Evolutionary conservation across 768 basidiomycete species (phyloP).

Genomic region (Gymnopilus junonius): DNA sequence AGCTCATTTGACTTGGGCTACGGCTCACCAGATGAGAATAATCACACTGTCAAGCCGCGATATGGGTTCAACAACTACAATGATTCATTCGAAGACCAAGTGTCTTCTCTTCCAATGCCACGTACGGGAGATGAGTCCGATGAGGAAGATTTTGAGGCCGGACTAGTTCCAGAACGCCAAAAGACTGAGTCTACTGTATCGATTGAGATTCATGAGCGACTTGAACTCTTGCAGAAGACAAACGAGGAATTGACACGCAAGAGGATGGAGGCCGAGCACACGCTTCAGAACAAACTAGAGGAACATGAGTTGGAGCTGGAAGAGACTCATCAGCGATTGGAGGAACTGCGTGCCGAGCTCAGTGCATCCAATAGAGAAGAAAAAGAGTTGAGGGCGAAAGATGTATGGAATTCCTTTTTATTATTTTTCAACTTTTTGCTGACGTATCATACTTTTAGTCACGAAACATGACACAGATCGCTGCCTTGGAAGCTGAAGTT

Average conservation of each 20-base stretch:
- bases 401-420: conserved; percentile 49
- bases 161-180: conserved; percentile 64
- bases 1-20: conserved; percentile 44
- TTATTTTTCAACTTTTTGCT: conserved; percentile 3
- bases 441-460: conserved; percentile 44
- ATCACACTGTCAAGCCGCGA: conserved; percentile 21
- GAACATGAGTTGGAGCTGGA: conserved; percentile 87
- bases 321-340: conserved; percentile 75
- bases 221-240: conserved; percentile 73
- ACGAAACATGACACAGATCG: conserved; percentile 67
- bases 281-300: conserved; percentile 62
- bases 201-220: conserved; percentile 70
- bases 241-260: conserved; percentile 80
- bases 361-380: conserved; percentile 86
- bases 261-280: conserved; percentile 74
- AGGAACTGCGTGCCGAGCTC: conserved; percentile 79
- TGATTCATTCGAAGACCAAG: conserved; percentile 45
- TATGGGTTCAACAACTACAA: conserved; percentile 29
- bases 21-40: conserved; percentile 41
- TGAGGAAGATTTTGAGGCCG: conserved; percentile 56
- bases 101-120: conserved; percentile 66
- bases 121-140: conserved; percentile 54
- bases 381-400: conserved; percentile 88
- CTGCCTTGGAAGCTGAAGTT: conserved; percentile 77
- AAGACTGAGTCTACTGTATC: conserved; percentile 67